Evolutionary conservation across 192 early-diverging fungal species (phyloP), one percentile per base, ranked within the genome.

Genomic region (Bifiguratus adelaidae): DNA sequence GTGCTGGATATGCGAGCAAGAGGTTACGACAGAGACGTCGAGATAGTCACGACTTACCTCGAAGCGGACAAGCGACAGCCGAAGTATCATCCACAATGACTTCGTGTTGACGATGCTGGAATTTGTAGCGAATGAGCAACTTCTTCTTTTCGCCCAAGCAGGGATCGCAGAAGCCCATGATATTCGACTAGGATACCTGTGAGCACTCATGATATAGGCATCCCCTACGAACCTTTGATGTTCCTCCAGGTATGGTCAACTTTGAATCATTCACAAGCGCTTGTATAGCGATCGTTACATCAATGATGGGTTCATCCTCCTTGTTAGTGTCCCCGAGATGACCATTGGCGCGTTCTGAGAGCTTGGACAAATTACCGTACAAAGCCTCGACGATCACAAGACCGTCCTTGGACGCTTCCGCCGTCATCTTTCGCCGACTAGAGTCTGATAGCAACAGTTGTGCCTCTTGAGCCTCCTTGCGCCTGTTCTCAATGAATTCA

Each of bases 131-230:
- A 44, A 98, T 81, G 46, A 71, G 77, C 43, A 98, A 68, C 44
- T 77, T 70, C 61, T 98, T 98, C 15, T 59, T 53, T 44, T 83
- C 83, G 27, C 91, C 92, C 46, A 95, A 77, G 53, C 90, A 91
- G 20, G 95, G 92, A 61, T 98, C 92, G 51, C 89, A 95, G 61
- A 98, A 98, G 3, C 95, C 95, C 25, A 90, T 69, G 49, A 98
- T 70, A 49, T 85, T 83, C 19, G 78, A 69, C 83, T 87, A 55
- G 11, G 32, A 34, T 15, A 11, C 11, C 11, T 34, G 11, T 15
- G 32, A 34, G 0, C 11, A 34, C 15, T 34, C 32, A 13, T 11
- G 15, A 34, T 20, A 3, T 19, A 52, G 12, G 20, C 15, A 37
- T 46, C 2, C 34, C 18, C 15, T 7, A 13, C 18, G 55, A 65